A percentile compares a stretch with the other conserved stretches of the same genome.
Evolutionary conservation across 179 eudicot species (phyloP).

Genomic region (Nepenthes alata): DNA sequence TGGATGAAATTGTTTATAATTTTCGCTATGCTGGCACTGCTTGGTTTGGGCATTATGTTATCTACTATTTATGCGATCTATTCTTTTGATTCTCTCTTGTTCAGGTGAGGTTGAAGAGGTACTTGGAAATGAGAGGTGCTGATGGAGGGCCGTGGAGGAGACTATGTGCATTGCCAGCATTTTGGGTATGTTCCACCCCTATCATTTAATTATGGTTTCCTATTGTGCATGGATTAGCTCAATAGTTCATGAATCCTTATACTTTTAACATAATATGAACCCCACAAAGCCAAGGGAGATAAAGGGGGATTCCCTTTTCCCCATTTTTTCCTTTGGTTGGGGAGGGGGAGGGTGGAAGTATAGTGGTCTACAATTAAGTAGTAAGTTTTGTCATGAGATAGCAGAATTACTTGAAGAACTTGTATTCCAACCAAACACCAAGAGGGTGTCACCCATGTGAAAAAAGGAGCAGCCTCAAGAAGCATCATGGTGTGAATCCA

Average conservation of each 20-base stretch:
- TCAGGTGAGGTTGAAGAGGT: slow-evolving; percentile 94
- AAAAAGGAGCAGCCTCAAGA: too few relatives aligned
- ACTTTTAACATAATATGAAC: too few relatives aligned
- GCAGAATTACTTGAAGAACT: too few relatives aligned
- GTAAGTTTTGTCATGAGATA: too few relatives aligned
- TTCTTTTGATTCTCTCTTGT: slow-evolving; percentile 13
- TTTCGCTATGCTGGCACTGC: neutral
- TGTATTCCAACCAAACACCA: too few relatives aligned
- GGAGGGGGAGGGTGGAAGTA: too few relatives aligned
- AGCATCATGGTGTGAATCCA: too few relatives aligned
- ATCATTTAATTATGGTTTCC: neutral
- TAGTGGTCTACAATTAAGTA: too few relatives aligned
- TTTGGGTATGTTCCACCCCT: slow-evolving; percentile 59
- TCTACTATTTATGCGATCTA: neutral
- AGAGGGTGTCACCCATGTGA: too few relatives aligned
- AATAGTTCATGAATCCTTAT: neutral
- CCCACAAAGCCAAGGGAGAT: too few relatives aligned
- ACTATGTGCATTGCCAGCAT: slow-evolving; percentile 94
- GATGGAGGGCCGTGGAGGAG: slow-evolving; percentile 99
- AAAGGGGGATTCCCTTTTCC: too few relatives aligned
- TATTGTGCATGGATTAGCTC: neutral
- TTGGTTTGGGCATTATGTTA: neutral
- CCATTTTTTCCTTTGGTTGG: too few relatives aligned
- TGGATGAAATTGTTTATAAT: neutral
- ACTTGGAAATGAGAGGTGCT: slow-evolving; percentile 97